Evolutionary conservation across 1,284 basidiomycete species (phyloP), one percentile per base, ranked within the genome.

Genomic region (Ustilago lituana): DNA sequence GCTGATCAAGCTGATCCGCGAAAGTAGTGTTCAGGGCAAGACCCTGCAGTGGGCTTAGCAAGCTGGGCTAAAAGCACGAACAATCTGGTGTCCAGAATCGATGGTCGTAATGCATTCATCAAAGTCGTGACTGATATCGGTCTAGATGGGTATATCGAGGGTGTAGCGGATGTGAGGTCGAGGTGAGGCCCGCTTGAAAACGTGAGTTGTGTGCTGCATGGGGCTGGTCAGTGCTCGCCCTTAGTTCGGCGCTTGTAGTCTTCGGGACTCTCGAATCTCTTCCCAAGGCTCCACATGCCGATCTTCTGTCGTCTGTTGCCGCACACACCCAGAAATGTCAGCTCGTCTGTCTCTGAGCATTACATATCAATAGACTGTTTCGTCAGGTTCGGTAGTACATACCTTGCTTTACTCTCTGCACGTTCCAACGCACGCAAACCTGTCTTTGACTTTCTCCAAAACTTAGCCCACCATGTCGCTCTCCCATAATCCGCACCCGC

Each of bases 401-500:
- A 69, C 66, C 61, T 73, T 29, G 74, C 74, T 36, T 70, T 76
- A 0, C 36, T 39, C 46, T 77, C 75, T 17, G 75, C 75, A 12
- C 75, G 37, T 50, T 77, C 75, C 4, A 77, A 39, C 23, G 67
- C 63, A 10, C 47, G 66, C 33, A 72, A 48, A 2, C 72, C 73
- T n/a, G 58, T 63, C 5, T 55, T 67, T 4, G 50, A 56, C 33
- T 73, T 75, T n/a, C 74, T 40, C 64, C 61, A 64, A 19, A 68
- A 24, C 20, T 64, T 65, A 6, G 69, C 53, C 61, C 73, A 75
- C 57, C 56, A 73, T 4, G 70, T 60, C 11, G 79, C 75, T 17
- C 67, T 24, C 7, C 79, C 80, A 43, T 81, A 81, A 31, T 74
- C 68, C 9, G 80, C 80, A 10, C 78, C 78, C 14, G 73, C 53